Evolutionary conservation across 805 yeast species (phyloP).

Genomic region (Candida adriatica): DNA sequence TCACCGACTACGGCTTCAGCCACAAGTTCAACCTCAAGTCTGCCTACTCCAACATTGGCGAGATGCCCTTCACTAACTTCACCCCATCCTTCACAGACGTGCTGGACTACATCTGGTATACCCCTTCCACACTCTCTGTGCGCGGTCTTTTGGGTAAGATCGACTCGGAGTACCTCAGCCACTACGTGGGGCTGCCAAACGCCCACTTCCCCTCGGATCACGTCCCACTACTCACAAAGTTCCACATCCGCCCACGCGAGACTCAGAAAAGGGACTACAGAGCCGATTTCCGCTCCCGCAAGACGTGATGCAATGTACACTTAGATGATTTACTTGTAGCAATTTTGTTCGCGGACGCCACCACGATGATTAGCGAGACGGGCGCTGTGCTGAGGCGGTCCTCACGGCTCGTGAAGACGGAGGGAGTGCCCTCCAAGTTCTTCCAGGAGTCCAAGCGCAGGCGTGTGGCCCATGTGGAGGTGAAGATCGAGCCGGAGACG

Average conservation of each 20-base stretch:
- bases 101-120: constrained; percentile 94
- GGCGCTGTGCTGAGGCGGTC: constrained; percentile 4
- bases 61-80: constrained; percentile 89
- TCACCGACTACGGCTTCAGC: constrained; percentile 81
- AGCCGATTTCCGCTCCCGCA: constrained; percentile 25
- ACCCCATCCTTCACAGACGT: constrained; percentile 91
- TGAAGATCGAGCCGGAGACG: constrained; percentile 1
- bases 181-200: constrained; percentile 88
- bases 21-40: constrained; percentile 80
- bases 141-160: constrained; percentile 81
- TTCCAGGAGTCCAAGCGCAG: constrained; percentile 2
- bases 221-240: constrained; percentile 75
- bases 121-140: constrained; percentile 73
- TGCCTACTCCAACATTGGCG: constrained; percentile 78
- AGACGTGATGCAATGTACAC: constrained; percentile 17
- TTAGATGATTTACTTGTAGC: not conserved
- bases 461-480: no score
- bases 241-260: constrained; percentile 29
- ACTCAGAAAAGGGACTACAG: constrained; percentile 17
- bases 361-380: not conserved
- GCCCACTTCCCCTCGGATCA: constrained; percentile 94
- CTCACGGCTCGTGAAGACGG: not conserved
- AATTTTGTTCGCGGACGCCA: not conserved
- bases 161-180: constrained; percentile 68
- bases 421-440: constrained; percentile 3